Conservation (phyloP, 805 yeast genomes). For the Kodamaea laetipori region DNA sequence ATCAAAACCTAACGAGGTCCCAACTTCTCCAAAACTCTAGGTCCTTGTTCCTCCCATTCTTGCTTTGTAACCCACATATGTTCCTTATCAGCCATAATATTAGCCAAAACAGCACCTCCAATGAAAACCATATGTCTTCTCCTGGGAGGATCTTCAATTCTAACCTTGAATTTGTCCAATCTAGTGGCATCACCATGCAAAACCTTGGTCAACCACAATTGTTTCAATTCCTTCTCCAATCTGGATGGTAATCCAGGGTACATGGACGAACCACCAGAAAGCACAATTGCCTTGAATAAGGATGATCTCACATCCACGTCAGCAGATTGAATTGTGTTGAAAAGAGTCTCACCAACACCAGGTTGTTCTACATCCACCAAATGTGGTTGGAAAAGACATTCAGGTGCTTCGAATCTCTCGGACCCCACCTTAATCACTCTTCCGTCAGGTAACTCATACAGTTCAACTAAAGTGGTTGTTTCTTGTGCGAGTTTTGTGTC, state of each 20-base stretch:
- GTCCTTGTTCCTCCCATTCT: slow-evolving; percentile 98
- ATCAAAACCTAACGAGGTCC: slow-evolving; percentile 71
- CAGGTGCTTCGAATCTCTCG: slow-evolving; percentile 96
- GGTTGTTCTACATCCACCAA: slow-evolving; percentile 96
- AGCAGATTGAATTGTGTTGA: slow-evolving; percentile 91
- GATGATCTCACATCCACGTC: slow-evolving; percentile 92
- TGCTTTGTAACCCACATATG: slow-evolving; percentile 96
- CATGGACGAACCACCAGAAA: slow-evolving; percentile 98
- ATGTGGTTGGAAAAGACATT: slow-evolving; percentile 94
- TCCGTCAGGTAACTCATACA: slow-evolving; percentile 95
- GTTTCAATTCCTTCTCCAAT: slow-evolving; percentile 93
- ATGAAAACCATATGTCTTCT: slow-evolving; percentile 98
- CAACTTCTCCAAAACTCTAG: slow-evolving; percentile 78
- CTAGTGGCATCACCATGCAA: slow-evolving; percentile 84
- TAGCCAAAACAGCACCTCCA: slow-evolving; percentile 98
- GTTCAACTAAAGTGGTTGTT: slow-evolving; percentile 92
- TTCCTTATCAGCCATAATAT: slow-evolving; percentile 96
- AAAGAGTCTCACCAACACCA: slow-evolving; percentile 87
- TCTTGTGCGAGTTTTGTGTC: slow-evolving; percentile 87
- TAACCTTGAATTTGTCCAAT: slow-evolving; percentile 87
- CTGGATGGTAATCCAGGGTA: slow-evolving; percentile 97
- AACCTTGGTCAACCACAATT: slow-evolving; percentile 89
- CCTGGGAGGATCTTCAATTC: slow-evolving; percentile 98
- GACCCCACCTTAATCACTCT: slow-evolving; percentile 91
- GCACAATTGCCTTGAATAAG: slow-evolving; percentile 85